Base-by-base conservation (phyloP, 2,329 filamentous ascomycete species). In the Pseudogymnoascus sp. region DNA sequence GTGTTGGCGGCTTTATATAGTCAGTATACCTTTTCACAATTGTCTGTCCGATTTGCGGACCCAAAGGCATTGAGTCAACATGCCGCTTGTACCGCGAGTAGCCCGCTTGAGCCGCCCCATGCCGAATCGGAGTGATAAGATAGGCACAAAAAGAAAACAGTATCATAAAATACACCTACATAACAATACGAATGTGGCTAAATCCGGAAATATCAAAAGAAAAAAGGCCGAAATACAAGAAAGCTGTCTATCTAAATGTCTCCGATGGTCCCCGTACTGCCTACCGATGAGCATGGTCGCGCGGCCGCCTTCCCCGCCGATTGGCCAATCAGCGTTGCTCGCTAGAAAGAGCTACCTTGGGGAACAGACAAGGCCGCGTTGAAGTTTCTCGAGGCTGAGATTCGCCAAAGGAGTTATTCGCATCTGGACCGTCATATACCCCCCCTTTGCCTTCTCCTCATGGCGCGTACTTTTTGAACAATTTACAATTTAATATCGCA, bases 381-480 rank as follows among this genome's bases (percentile, higher is more conserved):
- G 51, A 57, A 57, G 8, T 57, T 57, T 57, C 51, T 57, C 28
- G 28, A 57, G 51, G 51, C 51, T 57, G 51, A 57, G 51, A 57
- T 57, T 57, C 51, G 51, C 28, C 51, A 57, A 51, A n/a, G 6
- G 28, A 57, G 16, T 13, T 31, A 57, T 57, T 34, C 51, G 25
- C 6, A 57, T 57, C 16, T 34, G 28, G 19, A 57, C 25, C 25
- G 28, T 16, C 51, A 19, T 34, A 57, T 23, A 54, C 7, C 28
- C 13, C 51, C 6, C 51, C 51, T 57, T 57, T 34, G 51, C 51
- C 51, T 57, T 57, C 51, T 19, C 28, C 28, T 28, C 28, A 57
- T 57, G 28, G 51, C 51, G 25, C 48, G 23, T 57, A 57, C 48
- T 11, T 57, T 13, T 19, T 57, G 6, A 31, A 57, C 28, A 28